phyloP scores from a whole-genome alignment of 257 asterid species.

The Solanum peruvianum region DNA sequence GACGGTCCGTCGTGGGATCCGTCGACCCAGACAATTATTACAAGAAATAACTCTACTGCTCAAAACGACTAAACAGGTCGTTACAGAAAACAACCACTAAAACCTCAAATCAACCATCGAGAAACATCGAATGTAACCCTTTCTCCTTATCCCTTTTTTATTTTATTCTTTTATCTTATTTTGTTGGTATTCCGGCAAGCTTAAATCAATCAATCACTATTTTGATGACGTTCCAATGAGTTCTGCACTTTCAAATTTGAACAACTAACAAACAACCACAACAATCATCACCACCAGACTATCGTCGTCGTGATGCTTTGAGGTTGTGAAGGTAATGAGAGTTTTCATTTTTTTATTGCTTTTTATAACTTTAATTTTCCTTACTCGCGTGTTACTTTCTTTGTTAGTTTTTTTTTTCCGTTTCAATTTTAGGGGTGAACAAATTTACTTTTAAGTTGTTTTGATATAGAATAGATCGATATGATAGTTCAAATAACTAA shows the following conservation, averaged over 20 bases:
- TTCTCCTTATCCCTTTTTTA: neutral
- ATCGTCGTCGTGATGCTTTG: neutral
- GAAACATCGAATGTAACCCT: neutral
- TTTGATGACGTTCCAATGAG: neutral
- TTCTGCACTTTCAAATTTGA: neutral
- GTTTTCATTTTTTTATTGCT: no score
- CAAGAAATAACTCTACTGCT: no score
- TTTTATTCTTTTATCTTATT: no score
- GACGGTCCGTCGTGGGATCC: no score
- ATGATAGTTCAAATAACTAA: no score
- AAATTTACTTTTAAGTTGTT: no score
- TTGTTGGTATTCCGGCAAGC: neutral
- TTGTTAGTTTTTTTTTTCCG: neutral
- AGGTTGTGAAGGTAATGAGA: neutral
- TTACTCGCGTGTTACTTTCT: neutral
- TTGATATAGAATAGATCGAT: no score
- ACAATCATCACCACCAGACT: neutral
- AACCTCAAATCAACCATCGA: neutral
- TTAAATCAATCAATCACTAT: neutral
- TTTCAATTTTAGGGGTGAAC: neutral
- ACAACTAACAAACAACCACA: neutral
- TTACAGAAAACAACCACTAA: no score
- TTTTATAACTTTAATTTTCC: no score
- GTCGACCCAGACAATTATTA: no score
- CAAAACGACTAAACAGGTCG: no score